A percentile compares a stretch with the other conserved stretches of the same genome.
Conservation (phyloP, 345 rosid species). For the Brassica napus region DNA sequence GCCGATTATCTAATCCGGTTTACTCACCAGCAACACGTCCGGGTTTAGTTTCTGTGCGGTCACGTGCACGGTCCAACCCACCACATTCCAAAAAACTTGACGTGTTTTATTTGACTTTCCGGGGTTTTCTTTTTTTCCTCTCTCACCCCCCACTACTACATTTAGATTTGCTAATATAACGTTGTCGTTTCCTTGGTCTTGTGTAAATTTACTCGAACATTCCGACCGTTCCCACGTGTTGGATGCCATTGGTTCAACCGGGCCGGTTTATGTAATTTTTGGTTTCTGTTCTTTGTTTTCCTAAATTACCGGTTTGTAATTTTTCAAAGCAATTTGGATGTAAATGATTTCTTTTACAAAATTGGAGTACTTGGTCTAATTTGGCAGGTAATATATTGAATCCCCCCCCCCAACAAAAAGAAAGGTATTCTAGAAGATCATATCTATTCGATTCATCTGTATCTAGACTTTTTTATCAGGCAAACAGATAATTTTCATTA, state of each 20-base stretch:
- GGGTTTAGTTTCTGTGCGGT: slow-evolving; percentile 58
- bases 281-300: neutral
- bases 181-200: neutral
- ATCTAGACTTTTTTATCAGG: no score
- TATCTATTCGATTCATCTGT: no score
- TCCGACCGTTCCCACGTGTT: slow-evolving; percentile 10
- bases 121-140: neutral
- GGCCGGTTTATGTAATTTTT: neutral
- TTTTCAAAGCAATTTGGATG: neutral
- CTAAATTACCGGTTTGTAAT: neutral
- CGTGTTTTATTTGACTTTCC: slow-evolving; percentile 26
- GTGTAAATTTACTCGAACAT: neutral
- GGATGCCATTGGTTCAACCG: neutral
- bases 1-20: slow-evolving; percentile 74
- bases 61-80: slow-evolving; percentile 35
- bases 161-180: slow-evolving; percentile 1
- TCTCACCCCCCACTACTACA: neutral
- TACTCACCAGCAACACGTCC: slow-evolving; percentile 57
- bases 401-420: no score
- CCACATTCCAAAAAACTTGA: neutral
- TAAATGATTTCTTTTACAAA: no score
- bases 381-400: no score
- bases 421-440: no score
- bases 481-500: no score
- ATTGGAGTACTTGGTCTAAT: no score